phyloP scores from a whole-genome alignment of 345 rosid species.

The Citrus unshiu region DNA sequence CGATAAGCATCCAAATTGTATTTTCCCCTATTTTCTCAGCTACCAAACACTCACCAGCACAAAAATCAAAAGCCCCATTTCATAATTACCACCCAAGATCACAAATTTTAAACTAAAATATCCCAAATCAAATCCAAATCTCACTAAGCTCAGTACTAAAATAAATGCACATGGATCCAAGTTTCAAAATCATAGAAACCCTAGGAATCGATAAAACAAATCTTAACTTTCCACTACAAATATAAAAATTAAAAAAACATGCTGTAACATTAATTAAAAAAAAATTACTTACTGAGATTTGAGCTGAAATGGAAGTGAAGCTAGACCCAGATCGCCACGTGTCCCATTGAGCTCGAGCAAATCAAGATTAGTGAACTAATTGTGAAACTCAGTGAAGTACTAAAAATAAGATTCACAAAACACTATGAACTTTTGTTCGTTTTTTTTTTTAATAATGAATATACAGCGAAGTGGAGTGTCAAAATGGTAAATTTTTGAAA shows the following conservation, averaged over 20 bases:
- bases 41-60: conserved; percentile 20
- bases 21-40: conserved; percentile 23
- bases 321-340: conserved; percentile 60
- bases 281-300: conserved; percentile 49
- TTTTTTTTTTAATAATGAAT: not conserved
- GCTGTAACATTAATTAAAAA: conserved; percentile 13
- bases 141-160: conserved; percentile 14
- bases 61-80: conserved; percentile 26
- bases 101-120: conserved; percentile 20
- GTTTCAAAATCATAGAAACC: conserved; percentile 5
- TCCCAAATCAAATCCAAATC: conserved; percentile 22
- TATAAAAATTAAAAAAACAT: conserved; percentile 13
- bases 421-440: not conserved
- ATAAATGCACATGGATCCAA: conserved; percentile 39
- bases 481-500: not conserved
- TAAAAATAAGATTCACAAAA: conserved; percentile 15
- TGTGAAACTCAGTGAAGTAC: conserved; percentile 29
- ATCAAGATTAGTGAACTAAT: conserved; percentile 38
- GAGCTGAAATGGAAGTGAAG: conserved; percentile 44
- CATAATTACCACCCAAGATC: conserved; percentile 10
- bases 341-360: conserved; percentile 48
- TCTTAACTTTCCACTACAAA: conserved; percentile 13
- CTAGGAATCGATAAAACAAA: conserved; percentile 12
- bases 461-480: conserved; percentile 11
- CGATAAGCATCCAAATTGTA: conserved; percentile 2